A percentile compares a stretch with the other conserved stretches of the same genome.
Conservation (phyloP, 1,284 basidiomycete genomes). For the Pyrrhoderma noxium region DNA sequence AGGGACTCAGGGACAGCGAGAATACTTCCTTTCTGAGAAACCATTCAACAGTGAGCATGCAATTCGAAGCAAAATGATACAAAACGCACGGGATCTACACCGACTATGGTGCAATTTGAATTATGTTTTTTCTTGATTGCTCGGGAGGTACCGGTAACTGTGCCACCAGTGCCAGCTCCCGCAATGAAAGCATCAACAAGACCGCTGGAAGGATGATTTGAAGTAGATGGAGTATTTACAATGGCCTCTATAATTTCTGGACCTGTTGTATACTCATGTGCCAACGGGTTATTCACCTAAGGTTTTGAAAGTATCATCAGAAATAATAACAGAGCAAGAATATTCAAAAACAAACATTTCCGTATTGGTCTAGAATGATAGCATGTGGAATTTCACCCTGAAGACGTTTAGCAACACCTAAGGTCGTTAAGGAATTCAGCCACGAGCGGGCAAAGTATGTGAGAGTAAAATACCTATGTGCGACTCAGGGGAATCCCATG, state of each 20-base stretch:
- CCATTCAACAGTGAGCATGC: conserved; percentile 11
- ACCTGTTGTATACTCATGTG: conserved; percentile 83
- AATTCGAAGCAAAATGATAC: background rate
- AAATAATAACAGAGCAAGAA: background rate
- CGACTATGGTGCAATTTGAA: conserved; percentile 67
- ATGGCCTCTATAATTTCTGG: conserved; percentile 83
- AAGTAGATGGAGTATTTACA: conserved; percentile 51
- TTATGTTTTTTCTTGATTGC: conserved; percentile 79
- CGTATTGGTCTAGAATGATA: conserved; percentile 90
- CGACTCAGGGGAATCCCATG: conserved; percentile 79
- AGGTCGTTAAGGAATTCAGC: conserved; percentile 75
- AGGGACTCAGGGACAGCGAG: conserved; percentile 67
- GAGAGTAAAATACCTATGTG: conserved; percentile 73
- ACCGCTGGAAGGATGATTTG: conserved; percentile 48
- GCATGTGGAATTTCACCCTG: conserved; percentile 76
- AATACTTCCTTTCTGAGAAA: conserved; percentile 70
- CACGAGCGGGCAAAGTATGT: conserved; percentile 44
- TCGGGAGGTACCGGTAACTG: conserved; percentile 80
- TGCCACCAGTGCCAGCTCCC: conserved; percentile 93
- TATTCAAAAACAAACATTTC: conserved; percentile 59
- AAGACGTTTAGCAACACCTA: conserved; percentile 78
- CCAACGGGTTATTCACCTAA: conserved; percentile 79
- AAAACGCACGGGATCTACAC: conserved; percentile 75
- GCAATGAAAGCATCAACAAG: conserved; percentile 84
- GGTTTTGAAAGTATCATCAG: conserved; percentile 15